Evolutionary conservation across 805 yeast species (phyloP), one percentile per base, ranked within the genome.

Genomic region (Priceomyces castillae): DNA sequence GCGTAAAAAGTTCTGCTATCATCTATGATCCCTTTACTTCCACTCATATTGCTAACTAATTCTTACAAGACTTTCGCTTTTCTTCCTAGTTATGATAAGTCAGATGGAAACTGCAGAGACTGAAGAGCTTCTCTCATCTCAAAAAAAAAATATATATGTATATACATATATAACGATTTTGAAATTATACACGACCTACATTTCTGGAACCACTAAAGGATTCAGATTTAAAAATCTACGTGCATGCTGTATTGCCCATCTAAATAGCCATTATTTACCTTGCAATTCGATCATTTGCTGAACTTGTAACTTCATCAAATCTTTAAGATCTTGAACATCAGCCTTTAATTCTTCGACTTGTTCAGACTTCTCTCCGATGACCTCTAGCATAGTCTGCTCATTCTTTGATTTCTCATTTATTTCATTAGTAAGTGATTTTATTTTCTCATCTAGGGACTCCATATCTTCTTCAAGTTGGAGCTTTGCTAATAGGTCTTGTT

Each of bases 291-390:
- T 81, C 78, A 92, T 75, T 51, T 90, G 94, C 61, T 87, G 95
- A 35, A 92, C 90, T 63, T 92, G 99, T 48, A 77, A 77, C 47
- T 80, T 75, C 61, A 89, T 77, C 70, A 94, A 71, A 37, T 87
- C 95, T 64, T 94, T 94, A 63, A 92, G 72, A 63, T 94, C 99
- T 3, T 72, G 76, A 14, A 94, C 92, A 57, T 94, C 99, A 6
- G 95, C 96, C 50, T 74, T 77, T 37, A 94, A 72, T 62, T 94
- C 99, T 43, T 82, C 86, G 4, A 87, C 92, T 48, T 72, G 75
- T 59, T 95, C 99, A 4, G 88, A 76, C 59, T 90, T 90, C 58
- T 90, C 97, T 4, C 96, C 96, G 12, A 92, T 71, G 44, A 86
- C 58, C 52, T 81, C 86, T 37, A 90, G 64, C 39, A 86, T 76